phyloP scores from a whole-genome alignment of 768 basidiomycete genomes.

The Lactifluus hygrophoroides region DNA sequence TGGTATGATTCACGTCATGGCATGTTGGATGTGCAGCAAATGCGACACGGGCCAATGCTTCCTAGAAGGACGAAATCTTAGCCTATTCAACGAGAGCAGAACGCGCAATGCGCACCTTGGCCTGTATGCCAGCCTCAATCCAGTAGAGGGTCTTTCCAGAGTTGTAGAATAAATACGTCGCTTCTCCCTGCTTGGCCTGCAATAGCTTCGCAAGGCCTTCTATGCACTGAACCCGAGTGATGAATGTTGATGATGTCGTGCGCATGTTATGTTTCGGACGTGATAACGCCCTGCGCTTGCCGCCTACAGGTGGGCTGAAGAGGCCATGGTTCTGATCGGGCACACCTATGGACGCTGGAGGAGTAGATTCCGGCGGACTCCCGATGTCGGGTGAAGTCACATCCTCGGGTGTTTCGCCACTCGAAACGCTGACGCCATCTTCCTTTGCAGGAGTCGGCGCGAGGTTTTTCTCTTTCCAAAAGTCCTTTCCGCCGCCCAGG shows the following conservation, averaged over 20 bases:
- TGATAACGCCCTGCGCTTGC: slow-evolving; percentile 55
- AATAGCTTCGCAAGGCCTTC: slow-evolving; percentile 70
- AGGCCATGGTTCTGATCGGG: slow-evolving; percentile 42
- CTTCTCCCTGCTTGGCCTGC: slow-evolving; percentile 75
- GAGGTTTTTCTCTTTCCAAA: slow-evolving; percentile 43
- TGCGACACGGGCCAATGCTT: slow-evolving; percentile 75
- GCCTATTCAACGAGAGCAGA: neutral
- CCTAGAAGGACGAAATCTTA: slow-evolving; percentile 36
- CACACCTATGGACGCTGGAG: slow-evolving; percentile 34
- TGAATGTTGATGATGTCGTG: slow-evolving; percentile 88
- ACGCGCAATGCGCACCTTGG: slow-evolving; percentile 48
- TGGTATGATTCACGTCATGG: slow-evolving; percentile 76
- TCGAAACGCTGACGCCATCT: slow-evolving; percentile 71
- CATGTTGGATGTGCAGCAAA: slow-evolving; percentile 88
- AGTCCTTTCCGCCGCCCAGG: slow-evolving; percentile 59
- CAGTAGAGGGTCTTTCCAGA: slow-evolving; percentile 76
- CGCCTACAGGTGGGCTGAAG: slow-evolving; percentile 40
- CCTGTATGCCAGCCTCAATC: slow-evolving; percentile 78
- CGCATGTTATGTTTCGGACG: slow-evolving; percentile 88
- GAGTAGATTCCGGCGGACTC: slow-evolving; percentile 23
- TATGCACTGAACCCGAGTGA: slow-evolving; percentile 73
- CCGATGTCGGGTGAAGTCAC: slow-evolving; percentile 30
- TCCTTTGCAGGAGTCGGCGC: slow-evolving; percentile 20
- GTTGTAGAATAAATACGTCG: slow-evolving; percentile 83
- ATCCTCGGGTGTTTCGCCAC: slow-evolving; percentile 72